Base-by-base conservation (phyloP, 441 rosid species). In the Bocquillonia castaneifolia region DNA sequence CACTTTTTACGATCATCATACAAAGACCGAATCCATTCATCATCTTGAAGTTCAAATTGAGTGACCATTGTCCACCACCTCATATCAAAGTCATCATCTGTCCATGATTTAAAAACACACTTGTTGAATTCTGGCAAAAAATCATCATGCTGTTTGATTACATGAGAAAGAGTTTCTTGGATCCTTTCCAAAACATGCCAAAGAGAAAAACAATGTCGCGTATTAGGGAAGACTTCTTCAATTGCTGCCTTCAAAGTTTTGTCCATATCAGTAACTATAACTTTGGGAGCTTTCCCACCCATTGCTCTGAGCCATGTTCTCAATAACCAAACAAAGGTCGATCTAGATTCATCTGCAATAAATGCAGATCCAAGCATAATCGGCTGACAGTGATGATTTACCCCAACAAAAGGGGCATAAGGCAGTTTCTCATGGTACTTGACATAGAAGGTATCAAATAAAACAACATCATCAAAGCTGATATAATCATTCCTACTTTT, bases 341-440 rank as follows among this genome's bases (percentile, higher is more conserved):
- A 68, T 70, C 64, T 76, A 62, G 84, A 84, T 69, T 84, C 94
- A 76, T 88, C 91, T 0, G 89, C 79, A 67, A 90, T 58, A 47
- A 90, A 67, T 39, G 91, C 92, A 72, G 92, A 85, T 73, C 96
- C 96, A 74, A 88, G 90, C 57, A 90, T 75, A 77, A 88, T 77
- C 47, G 82, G 82, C 60, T 90, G 96, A 66, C 85, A 86, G 61
- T 90, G 96, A 64, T 90, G 94, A 70, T 90, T 90, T 70, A 88
- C 92, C 56, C 96, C 96, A 70, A 90, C 74, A 76, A 90, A 84
- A 55, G 86, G 68, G 65, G 87, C 92, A 73, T 85, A 87, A 32
- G 96, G 96, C 85, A 90, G 75, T 80, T 88, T 90, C 67, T 90
- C 84, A 69, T 85, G 87, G 80, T 85, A 83, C 73, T 88, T 85